phyloP scores from a whole-genome alignment of 495 filamentous ascomycete species.

The Penicillium herquei region DNA sequence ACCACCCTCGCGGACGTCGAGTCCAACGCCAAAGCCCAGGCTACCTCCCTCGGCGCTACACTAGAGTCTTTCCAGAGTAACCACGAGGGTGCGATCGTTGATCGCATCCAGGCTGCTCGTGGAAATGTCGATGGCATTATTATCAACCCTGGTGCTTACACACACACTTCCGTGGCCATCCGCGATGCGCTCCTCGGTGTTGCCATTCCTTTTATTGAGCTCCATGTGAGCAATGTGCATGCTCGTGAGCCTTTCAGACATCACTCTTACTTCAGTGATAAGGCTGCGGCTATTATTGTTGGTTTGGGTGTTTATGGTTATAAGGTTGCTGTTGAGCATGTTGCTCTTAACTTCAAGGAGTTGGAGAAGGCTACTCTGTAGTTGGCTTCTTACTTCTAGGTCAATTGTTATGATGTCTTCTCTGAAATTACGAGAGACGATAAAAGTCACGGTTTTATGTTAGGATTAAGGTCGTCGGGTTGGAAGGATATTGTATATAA shows the following conservation, averaged over 20 bases:
- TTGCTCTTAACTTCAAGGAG: slow-evolving; percentile 43
- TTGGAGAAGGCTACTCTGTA: slow-evolving; percentile 27
- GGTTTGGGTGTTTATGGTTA: slow-evolving; percentile 69
- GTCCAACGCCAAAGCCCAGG: slow-evolving; percentile 38
- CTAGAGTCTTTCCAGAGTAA: slow-evolving; percentile 62
- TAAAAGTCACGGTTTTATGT: not conserved
- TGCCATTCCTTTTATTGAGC: slow-evolving; percentile 65
- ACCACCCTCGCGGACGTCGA: slow-evolving; percentile 62
- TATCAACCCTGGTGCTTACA: slow-evolving; percentile 69
- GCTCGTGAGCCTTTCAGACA: slow-evolving; percentile 60
- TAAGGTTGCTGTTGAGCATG: slow-evolving; percentile 65
- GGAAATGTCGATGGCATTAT: slow-evolving; percentile 57
- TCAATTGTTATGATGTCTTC: not conserved
- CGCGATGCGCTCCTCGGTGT: slow-evolving; percentile 66
- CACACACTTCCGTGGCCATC: slow-evolving; percentile 66
- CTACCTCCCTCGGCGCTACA: slow-evolving; percentile 35
- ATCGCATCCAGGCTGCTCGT: slow-evolving; percentile 57
- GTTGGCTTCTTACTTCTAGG: not conserved
- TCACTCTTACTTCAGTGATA: slow-evolving; percentile 68
- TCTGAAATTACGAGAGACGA: not conserved
- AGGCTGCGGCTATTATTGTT: slow-evolving; percentile 65
- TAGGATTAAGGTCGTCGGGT: too few species aligned
- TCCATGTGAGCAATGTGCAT: slow-evolving; percentile 70
- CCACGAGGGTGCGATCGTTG: slow-evolving; percentile 63
- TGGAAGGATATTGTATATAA: too few species aligned